These are phyloP conservation scores for Apocynum venetum DNA, from an alignment of 257 asterid genomes.

Conservation along the genomic window DNA sequence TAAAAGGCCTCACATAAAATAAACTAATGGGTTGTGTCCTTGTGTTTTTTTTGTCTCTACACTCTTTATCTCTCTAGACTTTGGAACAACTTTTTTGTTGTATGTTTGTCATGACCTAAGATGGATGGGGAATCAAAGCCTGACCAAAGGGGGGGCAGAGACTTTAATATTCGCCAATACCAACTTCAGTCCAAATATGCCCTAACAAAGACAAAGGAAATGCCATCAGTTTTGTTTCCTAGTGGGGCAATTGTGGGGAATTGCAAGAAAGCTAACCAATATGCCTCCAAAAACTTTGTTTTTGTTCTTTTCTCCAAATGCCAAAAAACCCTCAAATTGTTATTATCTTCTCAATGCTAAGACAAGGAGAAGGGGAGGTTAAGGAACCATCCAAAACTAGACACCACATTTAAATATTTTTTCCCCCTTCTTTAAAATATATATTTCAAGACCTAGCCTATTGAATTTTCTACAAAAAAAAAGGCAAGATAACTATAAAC, in stretches of 20 bases:
- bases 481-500: too few species aligned
- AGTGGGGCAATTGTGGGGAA: constrained; percentile 26
- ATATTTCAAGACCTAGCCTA: too few species aligned
- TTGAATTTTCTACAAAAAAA: too few species aligned
- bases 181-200: constrained; percentile 56
- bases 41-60: constrained; percentile 12
- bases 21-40: neutral
- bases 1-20: too few species aligned
- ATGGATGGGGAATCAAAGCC: constrained; percentile 64
- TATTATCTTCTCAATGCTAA: constrained; percentile 13
- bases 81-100: constrained; percentile 23
- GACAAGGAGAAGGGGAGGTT: constrained; percentile 24
- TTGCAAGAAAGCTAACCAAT: constrained; percentile 9
- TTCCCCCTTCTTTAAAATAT: too few species aligned
- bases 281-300: constrained; percentile 14
- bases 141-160: constrained; percentile 31
- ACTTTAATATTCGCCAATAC: constrained; percentile 43
- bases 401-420: too few species aligned
- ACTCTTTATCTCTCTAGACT: constrained; percentile 18
- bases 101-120: constrained; percentile 56
- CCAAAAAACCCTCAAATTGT: constrained; percentile 15
- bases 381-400: constrained; percentile 13
- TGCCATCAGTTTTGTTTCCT: constrained; percentile 55
- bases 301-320: constrained; percentile 23
- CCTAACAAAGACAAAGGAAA: constrained; percentile 70